Conservation (phyloP, 108 stramenopile genomes). For the Chaetoceros tenuissimus region DNA sequence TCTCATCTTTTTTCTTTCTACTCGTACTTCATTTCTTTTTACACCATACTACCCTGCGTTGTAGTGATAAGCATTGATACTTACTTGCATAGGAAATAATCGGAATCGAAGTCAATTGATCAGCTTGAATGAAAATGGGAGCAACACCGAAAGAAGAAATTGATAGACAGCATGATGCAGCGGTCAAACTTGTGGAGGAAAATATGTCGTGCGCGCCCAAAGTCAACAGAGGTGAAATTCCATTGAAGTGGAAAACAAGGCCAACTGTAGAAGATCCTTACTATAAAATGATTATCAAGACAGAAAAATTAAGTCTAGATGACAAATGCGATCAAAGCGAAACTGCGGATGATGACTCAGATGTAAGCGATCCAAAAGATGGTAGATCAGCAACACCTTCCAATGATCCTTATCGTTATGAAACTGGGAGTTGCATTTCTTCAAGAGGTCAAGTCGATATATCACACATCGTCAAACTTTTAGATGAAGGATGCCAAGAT, state of each 20-base stretch:
- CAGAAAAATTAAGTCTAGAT: not conserved
- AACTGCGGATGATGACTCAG: constrained; percentile 2
- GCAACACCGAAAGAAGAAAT: constrained; percentile 67
- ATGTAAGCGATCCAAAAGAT: constrained; percentile 4
- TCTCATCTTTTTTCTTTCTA: too few relatives aligned
- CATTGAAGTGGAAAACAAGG: constrained; percentile 34
- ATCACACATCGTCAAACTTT: constrained; percentile 38
- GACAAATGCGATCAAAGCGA: constrained; percentile 4
- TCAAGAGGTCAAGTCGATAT: constrained; percentile 65
- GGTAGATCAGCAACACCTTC: not conserved
- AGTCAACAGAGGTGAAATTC: constrained; percentile 51
- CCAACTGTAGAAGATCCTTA: constrained; percentile 34
- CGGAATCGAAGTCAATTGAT: too few relatives aligned
- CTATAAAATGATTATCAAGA: constrained; percentile 1
- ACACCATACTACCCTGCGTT: too few relatives aligned
- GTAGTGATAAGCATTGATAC: too few relatives aligned
- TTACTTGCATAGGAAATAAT: too few relatives aligned
- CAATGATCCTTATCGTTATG: constrained; percentile 5
- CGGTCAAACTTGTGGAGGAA: constrained; percentile 28
- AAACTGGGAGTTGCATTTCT: constrained; percentile 38
- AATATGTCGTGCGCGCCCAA: constrained; percentile 34
- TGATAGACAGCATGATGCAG: constrained; percentile 57
- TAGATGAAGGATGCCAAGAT: constrained; percentile 59
- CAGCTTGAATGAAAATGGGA: constrained; percentile 50
- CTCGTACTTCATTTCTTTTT: too few relatives aligned